Percentiles rank a stretch among this genome's conserved stretches.
Evolutionary conservation across 129 eudicot species (phyloP).

Genomic region (Flaveria ramosissima): DNA sequence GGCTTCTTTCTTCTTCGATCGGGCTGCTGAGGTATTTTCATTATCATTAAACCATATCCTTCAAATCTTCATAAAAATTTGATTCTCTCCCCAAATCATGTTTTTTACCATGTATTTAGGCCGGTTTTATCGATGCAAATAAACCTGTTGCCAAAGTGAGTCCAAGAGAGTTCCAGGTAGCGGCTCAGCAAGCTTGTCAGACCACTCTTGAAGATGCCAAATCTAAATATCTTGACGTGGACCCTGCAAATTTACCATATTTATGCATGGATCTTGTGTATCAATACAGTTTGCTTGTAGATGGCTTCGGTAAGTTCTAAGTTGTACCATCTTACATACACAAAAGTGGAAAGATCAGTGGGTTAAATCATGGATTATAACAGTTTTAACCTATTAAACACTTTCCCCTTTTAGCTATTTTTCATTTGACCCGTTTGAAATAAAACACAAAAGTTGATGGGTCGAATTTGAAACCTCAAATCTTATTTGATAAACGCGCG

Average conservation of each 20-base stretch:
- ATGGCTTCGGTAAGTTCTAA: slow-evolving; percentile 87
- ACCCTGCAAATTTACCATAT: slow-evolving; percentile 60
- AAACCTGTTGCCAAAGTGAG: slow-evolving; percentile 66
- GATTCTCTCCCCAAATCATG: neutral
- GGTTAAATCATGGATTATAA: neutral
- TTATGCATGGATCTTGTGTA: slow-evolving; percentile 99
- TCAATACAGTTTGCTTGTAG: slow-evolving; percentile 80
- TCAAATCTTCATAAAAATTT: slow-evolving; percentile 7
- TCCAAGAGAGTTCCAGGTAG: slow-evolving; percentile 72
- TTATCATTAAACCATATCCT: neutral
- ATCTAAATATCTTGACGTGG: slow-evolving; percentile 59
- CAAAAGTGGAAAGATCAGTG: neutral
- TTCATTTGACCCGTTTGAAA: neutral
- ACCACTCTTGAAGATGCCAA: slow-evolving; percentile 62
- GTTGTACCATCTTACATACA: slow-evolving; percentile 7
- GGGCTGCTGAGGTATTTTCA: slow-evolving; percentile 89
- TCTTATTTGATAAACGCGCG: neutral
- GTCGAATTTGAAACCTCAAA: neutral
- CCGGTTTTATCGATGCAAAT: slow-evolving; percentile 71
- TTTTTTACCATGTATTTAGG: slow-evolving; percentile 40
- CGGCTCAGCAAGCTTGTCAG: slow-evolving; percentile 79
- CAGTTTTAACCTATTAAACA: neutral
- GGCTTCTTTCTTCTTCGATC: slow-evolving; percentile 93
- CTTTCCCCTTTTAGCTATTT: neutral
- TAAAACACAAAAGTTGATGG: neutral